Evolutionary conservation across 352 stramenopile genomes (phyloP).

Genomic region (Thraustochytrium aureum): DNA sequence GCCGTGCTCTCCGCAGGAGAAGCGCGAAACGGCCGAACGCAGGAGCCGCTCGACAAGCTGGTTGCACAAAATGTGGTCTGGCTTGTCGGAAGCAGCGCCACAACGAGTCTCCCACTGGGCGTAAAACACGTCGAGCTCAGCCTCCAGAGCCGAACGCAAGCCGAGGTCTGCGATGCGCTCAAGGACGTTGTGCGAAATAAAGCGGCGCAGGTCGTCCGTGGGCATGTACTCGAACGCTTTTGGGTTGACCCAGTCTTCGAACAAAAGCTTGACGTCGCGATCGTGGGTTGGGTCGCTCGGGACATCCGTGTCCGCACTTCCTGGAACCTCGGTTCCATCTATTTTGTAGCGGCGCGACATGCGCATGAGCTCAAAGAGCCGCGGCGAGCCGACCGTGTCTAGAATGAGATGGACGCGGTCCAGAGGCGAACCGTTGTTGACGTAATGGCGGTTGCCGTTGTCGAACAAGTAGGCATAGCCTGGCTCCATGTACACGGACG

Average conservation of each 20-base stretch:
- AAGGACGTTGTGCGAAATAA: not conserved
- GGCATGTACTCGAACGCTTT: conserved; percentile 3
- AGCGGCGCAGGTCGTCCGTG: not conserved
- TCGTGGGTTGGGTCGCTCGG: not conserved
- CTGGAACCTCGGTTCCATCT: not conserved
- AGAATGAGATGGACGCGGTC: conserved; percentile 46
- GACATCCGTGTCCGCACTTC: not conserved
- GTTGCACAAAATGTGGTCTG: not conserved
- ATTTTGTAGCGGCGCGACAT: not conserved
- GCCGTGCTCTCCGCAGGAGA: not conserved
- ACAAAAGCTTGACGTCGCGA: not conserved
- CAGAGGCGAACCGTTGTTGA: conserved; percentile 39
- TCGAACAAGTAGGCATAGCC: conserved; percentile 52
- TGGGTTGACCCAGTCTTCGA: conserved; percentile 5
- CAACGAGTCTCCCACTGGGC: not conserved
- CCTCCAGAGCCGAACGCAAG: not conserved
- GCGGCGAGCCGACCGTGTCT: conserved; percentile 24
- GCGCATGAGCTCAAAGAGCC: conserved; percentile 40
- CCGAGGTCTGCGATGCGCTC: not conserved
- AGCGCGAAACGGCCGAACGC: not conserved
- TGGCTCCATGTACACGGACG: conserved; percentile 29
- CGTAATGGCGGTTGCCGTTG: conserved; percentile 38
- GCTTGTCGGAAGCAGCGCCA: not conserved
- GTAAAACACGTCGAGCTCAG: not conserved
- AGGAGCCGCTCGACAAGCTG: not conserved